These are phyloP conservation scores for Magnaporthiopsis incrustans DNA, from an alignment of 2,329 filamentous ascomycete genomes.

Conservation along the genomic window DNA sequence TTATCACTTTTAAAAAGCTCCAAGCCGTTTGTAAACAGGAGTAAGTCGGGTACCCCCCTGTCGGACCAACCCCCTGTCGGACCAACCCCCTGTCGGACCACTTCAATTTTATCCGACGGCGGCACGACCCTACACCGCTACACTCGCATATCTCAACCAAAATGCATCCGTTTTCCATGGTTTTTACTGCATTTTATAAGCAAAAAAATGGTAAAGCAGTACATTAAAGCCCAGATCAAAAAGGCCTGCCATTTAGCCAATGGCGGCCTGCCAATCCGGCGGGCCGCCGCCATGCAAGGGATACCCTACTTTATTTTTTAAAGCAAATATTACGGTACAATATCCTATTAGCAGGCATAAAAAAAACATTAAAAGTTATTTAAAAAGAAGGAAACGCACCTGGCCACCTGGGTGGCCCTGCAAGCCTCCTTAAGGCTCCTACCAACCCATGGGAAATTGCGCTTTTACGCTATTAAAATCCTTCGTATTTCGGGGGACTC, in stretches of 20 bases:
- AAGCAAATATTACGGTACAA: neutral
- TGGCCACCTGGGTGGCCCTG: constrained; percentile 8
- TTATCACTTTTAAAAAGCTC: too few relatives aligned
- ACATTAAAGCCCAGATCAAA: too few relatives aligned
- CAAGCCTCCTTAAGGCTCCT: constrained; percentile 9
- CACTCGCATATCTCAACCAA: neutral
- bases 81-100: too few relatives aligned
- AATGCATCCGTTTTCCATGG: neutral
- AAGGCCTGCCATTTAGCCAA: neutral
- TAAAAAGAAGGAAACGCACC: constrained; percentile 4
- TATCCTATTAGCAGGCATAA: neutral
- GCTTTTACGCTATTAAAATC: too few relatives aligned
- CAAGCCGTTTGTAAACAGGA: too few relatives aligned
- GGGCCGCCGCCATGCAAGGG: constrained; percentile 3
- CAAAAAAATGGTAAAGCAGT: neutral
- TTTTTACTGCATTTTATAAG: neutral
- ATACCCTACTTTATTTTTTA: neutral
- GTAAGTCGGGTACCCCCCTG: too few relatives aligned
- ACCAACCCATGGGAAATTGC: constrained; percentile 8
- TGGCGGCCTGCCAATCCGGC: neutral
- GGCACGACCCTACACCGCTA: too few relatives aligned
- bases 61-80: too few relatives aligned
- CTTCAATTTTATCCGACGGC: too few relatives aligned
- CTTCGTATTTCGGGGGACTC: too few relatives aligned
- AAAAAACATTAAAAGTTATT: neutral